Conservation (phyloP, 305 asterid species). For the Coffea humblotiana region DNA sequence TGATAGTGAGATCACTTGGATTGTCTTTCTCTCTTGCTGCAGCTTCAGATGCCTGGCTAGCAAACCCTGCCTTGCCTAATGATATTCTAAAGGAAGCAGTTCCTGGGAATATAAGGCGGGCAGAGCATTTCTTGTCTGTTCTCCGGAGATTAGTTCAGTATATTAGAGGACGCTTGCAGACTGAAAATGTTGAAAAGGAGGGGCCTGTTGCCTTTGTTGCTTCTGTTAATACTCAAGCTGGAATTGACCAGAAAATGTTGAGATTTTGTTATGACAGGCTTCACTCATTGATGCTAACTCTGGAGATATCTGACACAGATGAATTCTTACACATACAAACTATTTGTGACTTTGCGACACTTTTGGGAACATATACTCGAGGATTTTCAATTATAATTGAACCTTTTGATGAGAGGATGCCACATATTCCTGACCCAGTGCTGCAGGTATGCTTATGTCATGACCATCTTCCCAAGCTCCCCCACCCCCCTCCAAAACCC, state of each 20-base stretch:
- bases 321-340: constrained; percentile 92
- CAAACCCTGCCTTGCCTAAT: constrained; percentile 89
- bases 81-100: constrained; percentile 96
- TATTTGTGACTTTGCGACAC: constrained; percentile 94
- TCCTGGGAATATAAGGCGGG: constrained; percentile 96
- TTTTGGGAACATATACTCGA: constrained; percentile 86
- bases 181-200: constrained; percentile 97
- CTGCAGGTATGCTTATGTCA: constrained; percentile 6
- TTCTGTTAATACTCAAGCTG: constrained; percentile 80
- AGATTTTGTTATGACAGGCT: constrained; percentile 91
- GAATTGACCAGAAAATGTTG: constrained; percentile 94
- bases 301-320: constrained; percentile 96
- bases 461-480: no score
- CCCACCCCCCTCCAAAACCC: no score
- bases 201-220: constrained; percentile 95
- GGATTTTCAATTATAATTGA: constrained; percentile 97
- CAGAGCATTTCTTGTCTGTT: constrained; percentile 94
- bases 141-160: constrained; percentile 90
- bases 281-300: constrained; percentile 85
- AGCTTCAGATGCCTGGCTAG: constrained; percentile 77
- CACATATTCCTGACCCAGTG: constrained; percentile 96
- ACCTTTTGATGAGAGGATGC: constrained; percentile 97
- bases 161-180: constrained; percentile 65
- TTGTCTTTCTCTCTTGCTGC: constrained; percentile 31
- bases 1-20: not conserved